phyloP scores from a whole-genome alignment of 2,329 filamentous ascomycete genomes.

The Cladosporium austrohemisphaericum region DNA sequence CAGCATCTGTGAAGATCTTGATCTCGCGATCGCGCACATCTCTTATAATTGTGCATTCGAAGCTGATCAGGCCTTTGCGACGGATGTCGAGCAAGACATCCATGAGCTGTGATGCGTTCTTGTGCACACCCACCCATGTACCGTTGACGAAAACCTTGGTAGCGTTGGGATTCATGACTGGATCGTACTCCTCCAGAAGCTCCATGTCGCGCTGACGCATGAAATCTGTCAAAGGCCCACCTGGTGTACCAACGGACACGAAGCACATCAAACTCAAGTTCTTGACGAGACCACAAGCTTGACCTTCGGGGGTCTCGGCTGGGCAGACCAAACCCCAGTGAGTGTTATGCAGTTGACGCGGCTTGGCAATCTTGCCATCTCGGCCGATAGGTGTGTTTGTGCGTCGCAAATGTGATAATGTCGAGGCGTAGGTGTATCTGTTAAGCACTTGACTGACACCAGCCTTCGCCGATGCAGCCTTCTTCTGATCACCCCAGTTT shows the following conservation, averaged over 20 bases:
- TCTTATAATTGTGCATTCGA: constrained; percentile 89
- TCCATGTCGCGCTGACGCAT: constrained; percentile 97
- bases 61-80: constrained; percentile 76
- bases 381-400: constrained; percentile 97
- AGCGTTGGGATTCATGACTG: constrained; percentile 69
- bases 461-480: constrained; percentile 88
- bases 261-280: constrained; percentile 98
- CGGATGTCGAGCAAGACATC: constrained; percentile 39
- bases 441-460: constrained; percentile 98
- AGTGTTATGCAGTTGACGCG: constrained; percentile 94
- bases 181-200: constrained; percentile 82
- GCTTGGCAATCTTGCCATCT: constrained; percentile 97
- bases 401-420: constrained; percentile 89
- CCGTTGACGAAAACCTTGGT: constrained; percentile 99
- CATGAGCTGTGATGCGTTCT: constrained; percentile 82
- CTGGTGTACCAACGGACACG: constrained; percentile 89
- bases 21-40: constrained; percentile 97
- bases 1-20: constrained; percentile 96
- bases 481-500: constrained; percentile 99
- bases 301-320: constrained; percentile 94
- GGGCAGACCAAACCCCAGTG: constrained; percentile 98
- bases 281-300: constrained; percentile 97
- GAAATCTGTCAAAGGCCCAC: constrained; percentile 86
- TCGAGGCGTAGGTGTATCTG: constrained; percentile 95
- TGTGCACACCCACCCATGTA: constrained; percentile 94